Base-by-base conservation (phyloP, 495 filamentous ascomycete genomes). In the Cercophora scortea region DNA sequence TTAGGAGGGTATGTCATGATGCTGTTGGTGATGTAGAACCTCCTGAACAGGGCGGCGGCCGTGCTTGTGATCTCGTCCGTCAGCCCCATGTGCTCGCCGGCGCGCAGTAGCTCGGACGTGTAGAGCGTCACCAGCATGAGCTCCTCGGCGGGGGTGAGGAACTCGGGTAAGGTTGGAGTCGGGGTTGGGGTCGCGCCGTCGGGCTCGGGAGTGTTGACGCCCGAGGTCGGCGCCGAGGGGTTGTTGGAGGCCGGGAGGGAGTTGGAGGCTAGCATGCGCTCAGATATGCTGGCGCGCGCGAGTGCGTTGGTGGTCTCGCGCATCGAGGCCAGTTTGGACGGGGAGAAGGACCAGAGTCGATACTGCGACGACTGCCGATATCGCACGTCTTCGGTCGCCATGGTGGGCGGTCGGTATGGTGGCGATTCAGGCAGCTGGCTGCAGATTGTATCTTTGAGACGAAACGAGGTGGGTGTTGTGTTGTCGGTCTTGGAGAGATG, bases 21-120 rank as follows among this genome's bases (percentile, higher is more conserved):
- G 36, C 87, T 93, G 69, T 95, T 95, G 54, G 85, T 88, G 19
- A 96, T 79, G 70, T 96, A 98, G 76, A 98, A 96, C 50, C 93
- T 87, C 49, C 87, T 84, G 42, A 97, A 81, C 68, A 90, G 96
- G 68, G 92, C 87, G 42, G 93, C 85, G 33, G 90, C 90, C 32
- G 94, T 98, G 8, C 90, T 88, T 80, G 88, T 63, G 38, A 96
- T 89, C 52, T 88, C 84, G 42, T 85, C 87, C 16, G 90, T 83
- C 42, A 91, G 77, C 32, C 88, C 81, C 59, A 88, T 85, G 56
- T 84, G 82, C 39, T 90, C 81, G 33, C 85, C 88, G 4, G 91
- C 75, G 55, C 88, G 79, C 52, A 92, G 68, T 12, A 85, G 78
- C 67, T 88, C 82, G 47, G 83, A 76, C 49, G 85, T 87, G 61